Evolutionary conservation across 1,139 yeast genomes (phyloP), one percentile per base, ranked within the genome.

Genomic region (Lodderomyces beijingensis): DNA sequence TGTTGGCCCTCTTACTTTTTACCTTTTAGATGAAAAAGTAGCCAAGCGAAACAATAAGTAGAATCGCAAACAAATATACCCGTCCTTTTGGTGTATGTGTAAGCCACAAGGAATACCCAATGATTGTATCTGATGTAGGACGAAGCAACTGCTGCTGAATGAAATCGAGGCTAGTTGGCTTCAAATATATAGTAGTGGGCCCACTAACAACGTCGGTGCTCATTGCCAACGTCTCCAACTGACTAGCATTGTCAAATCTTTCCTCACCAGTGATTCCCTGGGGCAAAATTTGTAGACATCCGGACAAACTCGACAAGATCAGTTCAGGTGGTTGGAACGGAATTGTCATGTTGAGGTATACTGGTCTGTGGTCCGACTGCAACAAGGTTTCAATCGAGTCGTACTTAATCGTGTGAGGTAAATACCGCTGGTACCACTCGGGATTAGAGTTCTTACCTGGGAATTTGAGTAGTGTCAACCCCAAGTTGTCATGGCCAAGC

Each of bases 301-400:
- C 79, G 3, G 71, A 58, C 4, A 71, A 52, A 10, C 39, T 30
- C 11, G 43, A 31, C 6, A 42, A 39, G 11, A 70, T 57, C 9
- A 68, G 50, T 24, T 56, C 51, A 0, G 80, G 79, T 0, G 77
- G 52, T 4, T 44, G 32, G 15, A 51, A 41, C 1, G 79, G 79
- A 4, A 75, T 55, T 0, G 59, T 44, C 3, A 76, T 55, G 12
- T 57, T 52, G 28, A 79, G 53, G 43, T 55, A 75, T 14, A 55
- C 80, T 33, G 55, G 71, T 38, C 41, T 70, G 53, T 56, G 77
- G 42, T 68, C 74, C 2, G 73, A 65, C 24, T 48, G 44, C 13
- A 65, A 48, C 16, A 63, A 41, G 2, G 58, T 40, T 12, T 50
- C 38, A 10, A 74, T 49, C 21, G 77, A 62, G 27, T 58, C 45